These are phyloP conservation scores for Kwoniella mangroviensis DNA, from an alignment of 768 basidiomycete genomes.

Conservation along the genomic window DNA sequence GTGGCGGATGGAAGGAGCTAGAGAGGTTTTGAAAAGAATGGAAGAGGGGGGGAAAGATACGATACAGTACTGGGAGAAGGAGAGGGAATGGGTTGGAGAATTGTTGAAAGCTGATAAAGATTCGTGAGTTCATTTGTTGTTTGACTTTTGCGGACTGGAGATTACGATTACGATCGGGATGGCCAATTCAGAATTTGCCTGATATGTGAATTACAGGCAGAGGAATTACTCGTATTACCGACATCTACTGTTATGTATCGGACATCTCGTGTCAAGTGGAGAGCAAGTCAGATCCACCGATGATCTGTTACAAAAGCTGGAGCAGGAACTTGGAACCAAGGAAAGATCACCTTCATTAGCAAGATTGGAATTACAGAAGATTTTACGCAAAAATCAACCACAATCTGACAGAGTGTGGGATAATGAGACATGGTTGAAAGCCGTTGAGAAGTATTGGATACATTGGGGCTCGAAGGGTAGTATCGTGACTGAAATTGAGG, in stretches of 20 bases:
- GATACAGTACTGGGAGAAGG: constrained; percentile 20
- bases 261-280: not conserved
- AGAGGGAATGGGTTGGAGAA: constrained; percentile 24
- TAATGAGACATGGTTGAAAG: constrained; percentile 21
- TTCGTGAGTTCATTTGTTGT: constrained; percentile 32
- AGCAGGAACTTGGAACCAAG: constrained; percentile 36
- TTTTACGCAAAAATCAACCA: constrained; percentile 3
- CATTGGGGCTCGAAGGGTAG: constrained; percentile 46
- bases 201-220: constrained; percentile 20
- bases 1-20: constrained; percentile 32
- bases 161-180: not conserved
- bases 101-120: constrained; percentile 19
- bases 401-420: not conserved
- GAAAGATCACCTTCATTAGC: constrained; percentile 52
- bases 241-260: constrained; percentile 27
- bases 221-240: constrained; percentile 46
- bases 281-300: constrained; percentile 5
- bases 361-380: constrained; percentile 40
- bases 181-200: not conserved
- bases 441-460: constrained; percentile 41
- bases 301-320: constrained; percentile 30
- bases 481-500: constrained; percentile 43
- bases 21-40: constrained; percentile 27
- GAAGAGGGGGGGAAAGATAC: not conserved
- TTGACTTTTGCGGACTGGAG: not conserved